These are phyloP conservation scores for Penicillium sp. DNA, from an alignment of 2,329 filamentous ascomycete species.

Conservation along the genomic window DNA sequence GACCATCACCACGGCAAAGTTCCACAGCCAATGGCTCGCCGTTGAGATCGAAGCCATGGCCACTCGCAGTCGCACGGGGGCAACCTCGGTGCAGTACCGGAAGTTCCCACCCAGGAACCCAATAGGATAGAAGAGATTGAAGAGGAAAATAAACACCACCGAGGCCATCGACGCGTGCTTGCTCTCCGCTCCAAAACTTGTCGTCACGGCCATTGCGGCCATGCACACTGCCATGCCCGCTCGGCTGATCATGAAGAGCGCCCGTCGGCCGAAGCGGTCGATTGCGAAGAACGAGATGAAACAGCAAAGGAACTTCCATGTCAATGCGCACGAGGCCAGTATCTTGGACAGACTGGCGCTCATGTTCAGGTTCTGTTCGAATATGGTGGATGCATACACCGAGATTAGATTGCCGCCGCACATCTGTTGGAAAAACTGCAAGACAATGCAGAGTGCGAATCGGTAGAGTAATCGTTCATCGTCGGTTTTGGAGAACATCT, in stretches of 20 bases:
- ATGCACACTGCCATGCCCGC: slow-evolving; percentile 55
- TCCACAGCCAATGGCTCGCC: slow-evolving; percentile 58
- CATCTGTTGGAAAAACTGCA: slow-evolving; percentile 19
- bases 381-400: slow-evolving; percentile 10
- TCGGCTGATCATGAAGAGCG: slow-evolving; percentile 54
- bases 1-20: slow-evolving; percentile 63
- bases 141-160: slow-evolving; percentile 52
- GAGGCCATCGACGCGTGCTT: slow-evolving; percentile 8
- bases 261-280: slow-evolving; percentile 51
- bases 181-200: slow-evolving; percentile 26
- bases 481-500: slow-evolving; percentile 55
- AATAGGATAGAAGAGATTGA: slow-evolving; percentile 63
- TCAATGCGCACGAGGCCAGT: slow-evolving; percentile 50
- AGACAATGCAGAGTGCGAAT: slow-evolving; percentile 11
- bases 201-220: slow-evolving; percentile 48
- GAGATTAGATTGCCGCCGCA: slow-evolving; percentile 14
- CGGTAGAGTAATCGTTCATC: slow-evolving; percentile 28
- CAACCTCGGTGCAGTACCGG: slow-evolving; percentile 45
- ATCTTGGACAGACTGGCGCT: slow-evolving; percentile 21
- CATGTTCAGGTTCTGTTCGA: slow-evolving; percentile 11
- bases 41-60: slow-evolving; percentile 57
- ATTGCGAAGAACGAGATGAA: slow-evolving; percentile 52
- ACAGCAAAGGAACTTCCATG: slow-evolving; percentile 55
- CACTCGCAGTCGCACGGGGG: slow-evolving; percentile 54
- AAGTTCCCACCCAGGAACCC: slow-evolving; percentile 60